phyloP scores from a whole-genome alignment of 2,329 filamentous ascomycete genomes.

The Penicillium sp. region DNA sequence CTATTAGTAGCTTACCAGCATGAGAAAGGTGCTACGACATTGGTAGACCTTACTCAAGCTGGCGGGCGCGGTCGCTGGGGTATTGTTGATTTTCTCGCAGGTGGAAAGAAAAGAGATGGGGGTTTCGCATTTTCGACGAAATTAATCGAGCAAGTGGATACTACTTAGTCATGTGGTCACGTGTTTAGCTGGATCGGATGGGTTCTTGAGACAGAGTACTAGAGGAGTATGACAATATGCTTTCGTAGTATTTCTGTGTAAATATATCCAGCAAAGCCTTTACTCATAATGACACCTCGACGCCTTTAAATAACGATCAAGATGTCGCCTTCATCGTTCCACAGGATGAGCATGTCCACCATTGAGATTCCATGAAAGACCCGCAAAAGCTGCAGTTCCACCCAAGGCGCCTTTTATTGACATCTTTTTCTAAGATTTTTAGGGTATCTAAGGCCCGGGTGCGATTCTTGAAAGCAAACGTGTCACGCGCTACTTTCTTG shows the following conservation, averaged over 20 bases:
- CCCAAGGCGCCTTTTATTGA: slow-evolving; percentile 50
- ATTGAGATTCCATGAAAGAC: slow-evolving; percentile 62
- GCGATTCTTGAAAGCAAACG: slow-evolving; percentile 29
- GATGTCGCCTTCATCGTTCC: slow-evolving; percentile 57
- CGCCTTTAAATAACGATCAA: slow-evolving; percentile 16
- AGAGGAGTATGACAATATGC: not conserved
- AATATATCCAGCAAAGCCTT: not conserved
- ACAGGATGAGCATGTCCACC: slow-evolving; percentile 63
- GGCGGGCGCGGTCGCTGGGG: not conserved
- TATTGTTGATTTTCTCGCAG: not conserved
- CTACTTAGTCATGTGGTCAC: slow-evolving; percentile 15
- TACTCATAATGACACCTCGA: not conserved
- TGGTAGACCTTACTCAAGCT: slow-evolving; percentile 7
- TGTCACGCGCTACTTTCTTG: slow-evolving; percentile 12
- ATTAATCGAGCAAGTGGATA: slow-evolving; percentile 18
- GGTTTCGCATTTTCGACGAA: slow-evolving; percentile 6
- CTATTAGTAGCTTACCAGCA: slow-evolving; percentile 5
- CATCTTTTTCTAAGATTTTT: slow-evolving; percentile 39
- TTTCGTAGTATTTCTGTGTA: not conserved
- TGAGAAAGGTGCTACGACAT: slow-evolving; percentile 4
- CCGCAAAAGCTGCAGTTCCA: slow-evolving; percentile 61
- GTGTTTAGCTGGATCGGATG: not conserved
- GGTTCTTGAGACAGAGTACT: not conserved
- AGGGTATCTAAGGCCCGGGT: slow-evolving; percentile 38
- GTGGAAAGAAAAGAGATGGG: not conserved